phyloP scores from a whole-genome alignment of 192 early-diverging fungal genomes.

The Pilaira anomala region DNA sequence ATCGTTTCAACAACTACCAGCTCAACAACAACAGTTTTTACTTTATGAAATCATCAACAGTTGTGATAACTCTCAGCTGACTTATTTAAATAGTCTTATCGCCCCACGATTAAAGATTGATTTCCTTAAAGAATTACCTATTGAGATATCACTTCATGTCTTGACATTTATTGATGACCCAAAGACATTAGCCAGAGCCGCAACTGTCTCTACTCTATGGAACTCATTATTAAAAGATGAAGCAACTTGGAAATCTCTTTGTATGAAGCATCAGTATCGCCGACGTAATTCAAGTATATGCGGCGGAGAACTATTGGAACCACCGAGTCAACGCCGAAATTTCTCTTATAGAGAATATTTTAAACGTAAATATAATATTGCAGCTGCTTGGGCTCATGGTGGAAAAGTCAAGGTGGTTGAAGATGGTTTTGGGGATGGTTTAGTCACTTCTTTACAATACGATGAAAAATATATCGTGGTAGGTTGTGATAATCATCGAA shows the following conservation, averaged over 20 bases:
- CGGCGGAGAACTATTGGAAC: slow-evolving; percentile 29
- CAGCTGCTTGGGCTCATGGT: slow-evolving; percentile 51
- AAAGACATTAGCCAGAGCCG: slow-evolving; percentile 66
- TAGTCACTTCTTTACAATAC: slow-evolving; percentile 97
- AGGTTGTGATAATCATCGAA: slow-evolving; percentile 91
- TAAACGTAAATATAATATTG: slow-evolving; percentile 49
- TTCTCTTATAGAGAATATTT: slow-evolving; percentile 55
- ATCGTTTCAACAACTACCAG: slow-evolving; percentile 37
- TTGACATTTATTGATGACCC: slow-evolving; percentile 84
- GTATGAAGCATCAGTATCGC: slow-evolving; percentile 37
- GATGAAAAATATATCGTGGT: slow-evolving; percentile 92
- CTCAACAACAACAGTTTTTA: slow-evolving; percentile 33
- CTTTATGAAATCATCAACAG: slow-evolving; percentile 45
- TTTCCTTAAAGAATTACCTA: slow-evolving; percentile 79
- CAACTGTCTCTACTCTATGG: slow-evolving; percentile 68
- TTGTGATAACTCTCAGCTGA: slow-evolving; percentile 50
- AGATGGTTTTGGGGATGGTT: slow-evolving; percentile 50
- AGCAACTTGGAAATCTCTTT: slow-evolving; percentile 42
- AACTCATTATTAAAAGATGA: slow-evolving; percentile 52
- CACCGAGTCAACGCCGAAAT: slow-evolving; percentile 27
- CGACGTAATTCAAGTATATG: slow-evolving; percentile 34
- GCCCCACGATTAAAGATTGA: slow-evolving; percentile 79
- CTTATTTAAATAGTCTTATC: slow-evolving; percentile 47
- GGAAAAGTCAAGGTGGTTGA: slow-evolving; percentile 51
- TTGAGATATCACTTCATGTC: slow-evolving; percentile 75